Evolutionary conservation across 768 basidiomycete species (phyloP).

Genomic region (Goffeauzyma gilvescens): DNA sequence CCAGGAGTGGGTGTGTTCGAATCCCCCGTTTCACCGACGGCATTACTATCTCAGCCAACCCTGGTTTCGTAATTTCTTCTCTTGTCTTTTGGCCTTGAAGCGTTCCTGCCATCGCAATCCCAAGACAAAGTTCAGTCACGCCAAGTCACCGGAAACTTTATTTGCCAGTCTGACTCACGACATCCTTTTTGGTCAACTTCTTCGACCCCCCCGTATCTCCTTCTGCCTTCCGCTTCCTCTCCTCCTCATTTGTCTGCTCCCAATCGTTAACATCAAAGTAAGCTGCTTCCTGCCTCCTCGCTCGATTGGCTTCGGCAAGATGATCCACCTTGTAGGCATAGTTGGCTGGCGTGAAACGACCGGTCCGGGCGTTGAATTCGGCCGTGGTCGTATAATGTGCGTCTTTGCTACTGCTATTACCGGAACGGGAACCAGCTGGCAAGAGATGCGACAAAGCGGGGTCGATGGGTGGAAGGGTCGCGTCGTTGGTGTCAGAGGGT

Average conservation of each 20-base stretch:
- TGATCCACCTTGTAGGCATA: slow-evolving; percentile 23
- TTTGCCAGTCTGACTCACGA: slow-evolving; percentile 16
- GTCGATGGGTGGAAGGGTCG: slow-evolving; percentile 18
- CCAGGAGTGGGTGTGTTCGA: too few relatives aligned
- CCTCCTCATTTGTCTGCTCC: slow-evolving; percentile 21
- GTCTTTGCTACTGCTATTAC: neutral
- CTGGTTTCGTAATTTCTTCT: slow-evolving; percentile 20
- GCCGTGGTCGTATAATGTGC: slow-evolving; percentile 16
- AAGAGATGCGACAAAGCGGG: slow-evolving; percentile 24
- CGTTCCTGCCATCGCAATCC: slow-evolving; percentile 20
- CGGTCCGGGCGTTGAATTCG: slow-evolving; percentile 28
- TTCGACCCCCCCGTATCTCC: neutral
- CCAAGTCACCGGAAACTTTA: neutral
- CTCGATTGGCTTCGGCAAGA: slow-evolving; percentile 25
- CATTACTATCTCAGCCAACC: slow-evolving; percentile 29
- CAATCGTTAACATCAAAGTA: slow-evolving; percentile 31
- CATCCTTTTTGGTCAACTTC: slow-evolving; percentile 29
- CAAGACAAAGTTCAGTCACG: neutral
- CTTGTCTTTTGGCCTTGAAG: slow-evolving; percentile 25
- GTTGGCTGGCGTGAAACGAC: slow-evolving; percentile 24
- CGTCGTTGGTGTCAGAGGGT: too few relatives aligned
- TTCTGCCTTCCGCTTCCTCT: slow-evolving; percentile 10
- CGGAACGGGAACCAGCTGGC: slow-evolving; percentile 12
- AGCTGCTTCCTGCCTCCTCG: slow-evolving; percentile 24
- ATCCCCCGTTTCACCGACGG: too few relatives aligned